Evolutionary conservation across 805 yeast genomes (phyloP).

Genomic region (Naumovozyma dairenensis): DNA sequence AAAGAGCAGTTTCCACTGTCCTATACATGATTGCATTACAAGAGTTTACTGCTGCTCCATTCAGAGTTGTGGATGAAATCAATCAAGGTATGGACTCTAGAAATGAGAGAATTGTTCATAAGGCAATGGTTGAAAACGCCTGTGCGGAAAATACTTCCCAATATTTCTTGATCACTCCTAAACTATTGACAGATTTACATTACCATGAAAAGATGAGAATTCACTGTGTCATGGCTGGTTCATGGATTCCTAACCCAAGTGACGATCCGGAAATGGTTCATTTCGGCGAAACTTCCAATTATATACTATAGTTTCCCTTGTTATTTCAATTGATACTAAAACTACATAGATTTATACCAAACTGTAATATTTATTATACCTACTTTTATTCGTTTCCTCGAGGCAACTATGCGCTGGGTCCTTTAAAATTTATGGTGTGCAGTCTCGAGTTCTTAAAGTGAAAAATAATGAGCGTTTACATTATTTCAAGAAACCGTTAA

Average conservation of each 20-base stretch:
- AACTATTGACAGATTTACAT: constrained; percentile 64
- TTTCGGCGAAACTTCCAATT: constrained; percentile 30
- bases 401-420: too few relatives aligned
- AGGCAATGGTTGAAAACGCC: constrained; percentile 75
- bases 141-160: constrained; percentile 60
- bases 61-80: constrained; percentile 93
- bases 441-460: too few relatives aligned
- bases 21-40: constrained; percentile 85
- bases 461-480: too few relatives aligned
- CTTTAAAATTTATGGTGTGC: too few relatives aligned
- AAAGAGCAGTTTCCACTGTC: constrained; percentile 89
- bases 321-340: too few relatives aligned
- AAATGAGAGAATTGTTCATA: constrained; percentile 81
- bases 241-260: constrained; percentile 35
- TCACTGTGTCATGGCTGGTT: constrained; percentile 69
- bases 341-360: too few relatives aligned
- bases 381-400: too few relatives aligned
- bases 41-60: constrained; percentile 79
- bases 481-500: too few relatives aligned
- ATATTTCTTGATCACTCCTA: constrained; percentile 89
- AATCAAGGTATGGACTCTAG: constrained; percentile 98
- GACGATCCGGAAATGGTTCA: constrained; percentile 24
- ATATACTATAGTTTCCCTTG: constrained; percentile 11
- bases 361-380: too few relatives aligned
- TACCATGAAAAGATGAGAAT: constrained; percentile 75